Conservation (phyloP, 129 eudicot species). For the Artemisia tridentata region DNA sequence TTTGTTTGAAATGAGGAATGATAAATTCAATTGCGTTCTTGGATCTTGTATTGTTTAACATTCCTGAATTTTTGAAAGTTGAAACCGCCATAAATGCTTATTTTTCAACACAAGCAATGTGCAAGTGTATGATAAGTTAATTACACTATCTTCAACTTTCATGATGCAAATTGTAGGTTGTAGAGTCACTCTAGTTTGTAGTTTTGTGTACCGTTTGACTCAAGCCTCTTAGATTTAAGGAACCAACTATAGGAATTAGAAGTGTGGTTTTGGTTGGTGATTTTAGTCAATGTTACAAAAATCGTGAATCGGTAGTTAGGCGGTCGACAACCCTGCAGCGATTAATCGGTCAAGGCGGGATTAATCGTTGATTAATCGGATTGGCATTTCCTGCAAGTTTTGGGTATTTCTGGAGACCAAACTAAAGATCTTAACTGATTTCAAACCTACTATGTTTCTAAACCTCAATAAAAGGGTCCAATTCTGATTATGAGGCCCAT, state of each 20-base stretch:
- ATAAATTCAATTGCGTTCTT: neutral
- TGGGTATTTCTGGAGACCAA: too few relatives aligned
- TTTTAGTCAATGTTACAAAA: too few relatives aligned
- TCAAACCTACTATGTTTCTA: too few relatives aligned
- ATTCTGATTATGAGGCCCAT: too few relatives aligned
- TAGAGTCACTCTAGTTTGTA: neutral
- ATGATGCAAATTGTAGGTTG: neutral
- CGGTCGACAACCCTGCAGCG: too few relatives aligned
- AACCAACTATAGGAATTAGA: neutral
- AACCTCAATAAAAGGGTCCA: too few relatives aligned
- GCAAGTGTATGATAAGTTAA: neutral
- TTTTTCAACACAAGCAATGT: neutral
- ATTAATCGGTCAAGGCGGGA: too few relatives aligned
- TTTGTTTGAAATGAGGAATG: constrained; percentile 1
- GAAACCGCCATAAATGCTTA: too few relatives aligned
- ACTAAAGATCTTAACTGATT: too few relatives aligned
- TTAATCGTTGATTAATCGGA: too few relatives aligned
- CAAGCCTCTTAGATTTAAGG: neutral
- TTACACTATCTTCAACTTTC: neutral
- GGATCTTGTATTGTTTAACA: neutral
- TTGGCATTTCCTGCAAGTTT: too few relatives aligned
- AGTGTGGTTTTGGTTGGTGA: neutral
- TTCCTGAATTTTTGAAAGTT: neutral
- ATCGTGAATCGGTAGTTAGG: too few relatives aligned
- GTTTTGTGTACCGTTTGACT: neutral